Evolutionary conservation across 2,329 filamentous ascomycete genomes (phyloP).

Genomic region (Colletotrichum sp.): DNA sequence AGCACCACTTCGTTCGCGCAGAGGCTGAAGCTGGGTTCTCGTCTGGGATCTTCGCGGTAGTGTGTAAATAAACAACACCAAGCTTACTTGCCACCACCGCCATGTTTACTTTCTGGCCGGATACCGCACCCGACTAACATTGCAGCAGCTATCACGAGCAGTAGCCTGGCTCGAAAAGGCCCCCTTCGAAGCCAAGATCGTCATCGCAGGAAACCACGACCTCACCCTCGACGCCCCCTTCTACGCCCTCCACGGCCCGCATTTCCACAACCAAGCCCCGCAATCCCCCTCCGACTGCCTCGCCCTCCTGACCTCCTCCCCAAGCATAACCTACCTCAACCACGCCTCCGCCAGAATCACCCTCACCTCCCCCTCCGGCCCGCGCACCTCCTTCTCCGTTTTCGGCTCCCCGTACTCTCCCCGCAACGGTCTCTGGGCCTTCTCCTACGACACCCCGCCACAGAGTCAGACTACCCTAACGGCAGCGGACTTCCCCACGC

Average conservation of each 20-base stretch:
- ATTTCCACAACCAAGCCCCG: conserved; percentile 61
- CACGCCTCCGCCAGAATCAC: conserved; percentile 61
- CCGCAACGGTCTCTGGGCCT: conserved; percentile 65
- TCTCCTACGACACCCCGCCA: conserved; percentile 57
- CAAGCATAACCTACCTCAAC: conserved; percentile 67
- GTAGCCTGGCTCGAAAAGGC: conserved; percentile 71
- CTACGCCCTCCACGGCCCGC: conserved; percentile 55
- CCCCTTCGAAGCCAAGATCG: conserved; percentile 72
- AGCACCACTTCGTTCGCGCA: background rate
- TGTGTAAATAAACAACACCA: background rate
- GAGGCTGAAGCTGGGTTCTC: background rate
- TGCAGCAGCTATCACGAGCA: conserved; percentile 55
- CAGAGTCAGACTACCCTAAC: background rate
- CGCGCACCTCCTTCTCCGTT: conserved; percentile 66
- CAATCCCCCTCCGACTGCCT: conserved; percentile 61
- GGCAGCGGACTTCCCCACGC: conserved; percentile 28
- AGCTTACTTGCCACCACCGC: too few species aligned
- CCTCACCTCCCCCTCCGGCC: conserved; percentile 58
- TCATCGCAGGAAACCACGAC: conserved; percentile 79
- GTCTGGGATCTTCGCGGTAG: background rate
- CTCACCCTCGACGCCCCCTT: conserved; percentile 72
- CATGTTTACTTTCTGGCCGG: too few species aligned
- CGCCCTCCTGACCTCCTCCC: conserved; percentile 54
- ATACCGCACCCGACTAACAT: too few species aligned
- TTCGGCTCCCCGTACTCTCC: conserved; percentile 77